phyloP scores from a whole-genome alignment of 139 green algal genomes.

The Desmodesmus armatus region DNA sequence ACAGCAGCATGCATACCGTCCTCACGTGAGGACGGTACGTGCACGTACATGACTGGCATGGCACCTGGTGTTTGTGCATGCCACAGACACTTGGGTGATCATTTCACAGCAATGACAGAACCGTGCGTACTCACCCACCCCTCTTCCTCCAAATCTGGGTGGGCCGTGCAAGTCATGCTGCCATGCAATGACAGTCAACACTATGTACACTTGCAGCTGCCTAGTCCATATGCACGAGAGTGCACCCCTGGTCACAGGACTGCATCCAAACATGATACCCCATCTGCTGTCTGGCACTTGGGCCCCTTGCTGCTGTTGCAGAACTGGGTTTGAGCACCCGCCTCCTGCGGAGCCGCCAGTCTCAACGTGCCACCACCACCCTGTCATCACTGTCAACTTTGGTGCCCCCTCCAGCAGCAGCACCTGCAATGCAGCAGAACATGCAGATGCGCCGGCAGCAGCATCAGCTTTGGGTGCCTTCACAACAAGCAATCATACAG shows the following conservation, averaged over 20 bases:
- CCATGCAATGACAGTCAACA: neutral
- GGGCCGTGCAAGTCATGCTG: too few relatives aligned
- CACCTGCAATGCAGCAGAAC: neutral
- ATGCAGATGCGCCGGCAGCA: neutral
- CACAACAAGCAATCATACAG: neutral
- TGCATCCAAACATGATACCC: neutral
- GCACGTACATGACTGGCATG: neutral
- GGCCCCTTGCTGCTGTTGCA: neutral
- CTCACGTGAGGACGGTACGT: neutral
- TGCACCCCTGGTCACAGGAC: too few relatives aligned
- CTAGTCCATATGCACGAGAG: neutral
- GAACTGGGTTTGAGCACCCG: constrained; percentile 15
- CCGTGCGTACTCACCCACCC: too few relatives aligned
- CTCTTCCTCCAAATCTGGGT: too few relatives aligned
- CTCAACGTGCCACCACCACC: neutral
- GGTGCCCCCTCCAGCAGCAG: neutral
- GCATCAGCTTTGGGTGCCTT: neutral
- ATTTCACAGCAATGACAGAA: too few relatives aligned
- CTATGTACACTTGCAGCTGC: neutral
- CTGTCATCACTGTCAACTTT: neutral
- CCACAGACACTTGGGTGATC: neutral
- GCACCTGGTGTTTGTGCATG: neutral
- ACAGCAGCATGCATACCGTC: neutral
- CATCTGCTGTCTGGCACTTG: neutral
- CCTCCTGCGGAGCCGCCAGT: neutral